These are phyloP conservation scores for Boletales sp. DNA, from an alignment of 768 basidiomycete species.

Conservation along the genomic window DNA sequence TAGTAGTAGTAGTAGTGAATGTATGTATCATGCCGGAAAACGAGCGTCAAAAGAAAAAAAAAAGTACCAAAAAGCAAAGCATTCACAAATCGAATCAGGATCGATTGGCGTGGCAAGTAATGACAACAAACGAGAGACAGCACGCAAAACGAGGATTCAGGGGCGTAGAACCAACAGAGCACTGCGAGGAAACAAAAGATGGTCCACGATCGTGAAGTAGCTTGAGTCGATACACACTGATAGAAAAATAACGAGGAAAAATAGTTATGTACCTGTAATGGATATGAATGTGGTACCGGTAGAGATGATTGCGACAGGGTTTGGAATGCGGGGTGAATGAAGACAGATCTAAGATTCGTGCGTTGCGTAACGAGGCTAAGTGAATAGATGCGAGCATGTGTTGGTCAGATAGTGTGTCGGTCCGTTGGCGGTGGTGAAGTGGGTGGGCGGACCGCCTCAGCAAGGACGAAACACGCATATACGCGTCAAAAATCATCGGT, in stretches of 20 bases:
- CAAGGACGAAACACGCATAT: slow-evolving; percentile 1
- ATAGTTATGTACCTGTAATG: slow-evolving; percentile 24
- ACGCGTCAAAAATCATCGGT: slow-evolving; percentile 5
- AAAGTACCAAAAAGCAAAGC: slow-evolving; percentile 14
- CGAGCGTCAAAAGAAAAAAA: slow-evolving; percentile 13
- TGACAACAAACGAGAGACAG: slow-evolving; percentile 18
- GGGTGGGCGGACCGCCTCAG: background rate
- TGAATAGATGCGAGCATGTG: slow-evolving; percentile 27
- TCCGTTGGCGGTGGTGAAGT: slow-evolving; percentile 6
- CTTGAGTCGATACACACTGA: slow-evolving; percentile 24
- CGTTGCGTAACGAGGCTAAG: slow-evolving; percentile 9
- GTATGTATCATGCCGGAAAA: slow-evolving; percentile 8
- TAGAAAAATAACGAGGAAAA: slow-evolving; percentile 25
- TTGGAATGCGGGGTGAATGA: slow-evolving; percentile 17
- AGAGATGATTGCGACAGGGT: slow-evolving; percentile 13
- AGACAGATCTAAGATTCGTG: slow-evolving; percentile 20
- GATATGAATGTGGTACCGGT: background rate
- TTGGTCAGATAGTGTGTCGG: slow-evolving; percentile 18
- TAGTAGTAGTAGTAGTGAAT: too few relatives aligned
- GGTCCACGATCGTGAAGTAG: slow-evolving; percentile 6
- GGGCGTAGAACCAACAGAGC: slow-evolving; percentile 15
- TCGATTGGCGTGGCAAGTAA: slow-evolving; percentile 2
- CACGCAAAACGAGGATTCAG: slow-evolving; percentile 16
- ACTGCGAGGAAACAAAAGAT: slow-evolving; percentile 11
- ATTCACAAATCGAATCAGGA: slow-evolving; percentile 19